Evolutionary conservation across 2,329 filamentous ascomycete species (phyloP), one percentile per base, ranked within the genome.

Genomic region (Fusarium brevicatenulatum): DNA sequence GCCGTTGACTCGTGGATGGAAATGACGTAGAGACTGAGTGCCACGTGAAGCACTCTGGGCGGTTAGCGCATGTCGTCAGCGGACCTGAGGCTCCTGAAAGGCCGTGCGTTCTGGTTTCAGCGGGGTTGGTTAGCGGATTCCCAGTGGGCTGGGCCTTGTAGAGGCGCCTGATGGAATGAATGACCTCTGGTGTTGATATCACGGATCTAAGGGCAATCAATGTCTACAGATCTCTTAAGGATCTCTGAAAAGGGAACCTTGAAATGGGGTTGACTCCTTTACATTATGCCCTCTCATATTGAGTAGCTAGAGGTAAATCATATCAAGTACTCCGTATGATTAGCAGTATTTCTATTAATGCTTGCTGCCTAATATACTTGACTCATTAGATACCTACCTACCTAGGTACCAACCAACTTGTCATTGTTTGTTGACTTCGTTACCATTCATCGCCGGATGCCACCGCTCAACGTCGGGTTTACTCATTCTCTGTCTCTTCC

Each of bases 51-150:
- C 30, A 44, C 53, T 44, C 44, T 52, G 39, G 42, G 28, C 37
- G 44, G 50, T 53, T 72, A 73, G 65, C 70, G 60, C 46, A 73
- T 72, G 70, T 66, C 70, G 65, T 73, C 70, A 73, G 70, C 70
- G 70, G 70, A 71, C 61, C 56, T 67, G 60, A 63, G 66, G 65
- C 67, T 69, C 43, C 66, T 68, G 37, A 57, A 23, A 34, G 30
- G 12, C 61, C 59, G 49, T 40, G 64, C 44, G 44, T 43, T 63
- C 61, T 39, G 28, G 43, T 43, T 66, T 40, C 66, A 70, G 64
- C 36, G 68, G 69, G 63, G 44, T 37, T 43, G 39, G 34, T 43
- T 65, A 57, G 66, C 39, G 42, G 54, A 25, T 68, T 62, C 49
- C 63, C 63, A 68, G 65, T 68, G 66, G 44, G 42, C 36, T 61